Percentiles rank a stretch among this genome's conserved stretches.
Conservation (phyloP, 306 rosid genomes). For the Cucumis cinereus region DNA sequence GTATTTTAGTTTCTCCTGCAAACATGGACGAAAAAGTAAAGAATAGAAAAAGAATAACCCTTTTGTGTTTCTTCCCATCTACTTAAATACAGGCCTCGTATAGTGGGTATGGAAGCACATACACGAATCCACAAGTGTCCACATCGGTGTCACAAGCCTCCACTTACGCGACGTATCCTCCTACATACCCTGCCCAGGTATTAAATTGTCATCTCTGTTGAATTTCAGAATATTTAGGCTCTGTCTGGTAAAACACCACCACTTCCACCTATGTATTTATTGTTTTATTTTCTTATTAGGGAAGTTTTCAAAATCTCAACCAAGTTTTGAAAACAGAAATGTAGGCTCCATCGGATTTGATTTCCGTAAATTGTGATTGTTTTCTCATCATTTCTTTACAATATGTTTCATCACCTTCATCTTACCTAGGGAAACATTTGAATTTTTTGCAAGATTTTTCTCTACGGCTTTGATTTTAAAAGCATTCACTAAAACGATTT, state of each 20-base stretch:
- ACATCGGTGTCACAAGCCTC: constrained; percentile 49
- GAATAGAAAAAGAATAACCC: not conserved
- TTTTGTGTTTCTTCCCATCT: not conserved
- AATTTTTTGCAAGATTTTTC: too few relatives aligned
- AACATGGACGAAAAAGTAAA: not conserved
- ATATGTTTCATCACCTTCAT: too few relatives aligned
- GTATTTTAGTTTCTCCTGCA: not conserved
- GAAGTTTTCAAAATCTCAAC: too few relatives aligned
- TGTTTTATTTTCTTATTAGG: too few relatives aligned
- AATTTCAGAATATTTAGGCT: not conserved
- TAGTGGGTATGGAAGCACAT: constrained; percentile 55
- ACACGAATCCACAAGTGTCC: constrained; percentile 52
- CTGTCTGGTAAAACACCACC: not conserved
- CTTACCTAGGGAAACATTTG: too few relatives aligned
- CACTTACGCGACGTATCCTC: constrained; percentile 71
- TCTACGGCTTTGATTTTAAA: too few relatives aligned
- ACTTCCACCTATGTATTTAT: not conserved
- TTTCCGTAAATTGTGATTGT: too few relatives aligned
- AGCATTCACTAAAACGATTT: too few relatives aligned
- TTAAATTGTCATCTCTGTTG: not conserved
- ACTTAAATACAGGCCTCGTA: constrained; percentile 56
- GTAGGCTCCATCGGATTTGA: too few relatives aligned
- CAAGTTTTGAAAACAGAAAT: too few relatives aligned
- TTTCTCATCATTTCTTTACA: too few relatives aligned
- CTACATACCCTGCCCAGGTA: constrained; percentile 88